Base-by-base conservation (phyloP, 768 basidiomycete species). In the Leccinum sublutescens region DNA sequence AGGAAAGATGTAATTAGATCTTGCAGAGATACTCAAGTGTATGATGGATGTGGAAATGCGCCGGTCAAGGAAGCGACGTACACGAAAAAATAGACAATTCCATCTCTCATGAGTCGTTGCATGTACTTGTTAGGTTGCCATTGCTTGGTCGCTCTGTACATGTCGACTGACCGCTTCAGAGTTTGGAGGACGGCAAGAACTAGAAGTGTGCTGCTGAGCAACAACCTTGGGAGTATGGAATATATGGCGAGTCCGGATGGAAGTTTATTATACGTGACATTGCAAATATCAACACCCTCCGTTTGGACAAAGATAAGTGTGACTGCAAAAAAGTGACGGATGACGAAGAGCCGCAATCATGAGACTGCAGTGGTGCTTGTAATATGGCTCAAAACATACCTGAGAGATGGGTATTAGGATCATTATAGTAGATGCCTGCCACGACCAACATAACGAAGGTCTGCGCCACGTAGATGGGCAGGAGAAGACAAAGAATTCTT, bases 51-150 rank as follows among this genome's bases (percentile, higher is more conserved):
- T 15, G 11, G 10, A 27, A 50, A 10, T 17, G 27, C 25, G 4
- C 10, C 3, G 50, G 17, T 6, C 5, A 31, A 31, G 8, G 4
- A n/a, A 31, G 1, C 1, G 29, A 57, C 64, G 1, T 48, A 64
- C 64, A 52, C 51, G 23, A 27, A 15, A 58, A 65, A 65, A 27
- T 58, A 65, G n/a, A 51, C 12, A 1, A 45, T 29, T 4, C 64
- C 64, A 21, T 66, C 64, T 11, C 11, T 56, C 15, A 31, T 10
- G 1, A 65, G 31, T 3, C 19, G 56, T 17, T 31, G 23, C 19
- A 61, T 55, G 48, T 62, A 65, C 29, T 19, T 23, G 38, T 65
- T 65, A 12, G 33, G 38, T 7, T 55, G 53, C 64, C 63, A 65
- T 10, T 15, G 56, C 33, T 54, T 57, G 4, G 63, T 64, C 6